Conservation (phyloP, 2,329 filamentous ascomycete genomes). For the Ceratocystis smalleyi region DNA sequence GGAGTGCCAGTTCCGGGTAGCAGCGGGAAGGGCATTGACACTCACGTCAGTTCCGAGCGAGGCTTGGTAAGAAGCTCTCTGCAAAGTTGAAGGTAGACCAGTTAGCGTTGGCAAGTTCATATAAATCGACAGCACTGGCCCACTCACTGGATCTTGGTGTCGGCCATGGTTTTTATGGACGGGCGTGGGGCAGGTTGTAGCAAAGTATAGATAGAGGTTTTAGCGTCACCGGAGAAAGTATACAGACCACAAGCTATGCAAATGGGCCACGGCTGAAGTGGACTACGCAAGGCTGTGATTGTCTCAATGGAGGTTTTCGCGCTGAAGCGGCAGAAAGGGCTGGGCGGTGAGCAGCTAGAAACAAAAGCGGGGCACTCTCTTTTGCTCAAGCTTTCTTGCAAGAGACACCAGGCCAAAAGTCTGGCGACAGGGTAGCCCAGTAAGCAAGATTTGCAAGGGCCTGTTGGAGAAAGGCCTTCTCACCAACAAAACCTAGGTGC, state of each 20-base stretch:
- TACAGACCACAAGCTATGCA: not conserved
- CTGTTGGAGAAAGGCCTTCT: constrained; percentile 1
- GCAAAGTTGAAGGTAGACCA: constrained; percentile 15
- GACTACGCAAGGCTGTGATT: constrained; percentile 15
- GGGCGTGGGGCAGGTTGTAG: constrained; percentile 14
- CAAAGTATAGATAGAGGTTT: not conserved
- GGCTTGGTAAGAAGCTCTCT: constrained; percentile 84
- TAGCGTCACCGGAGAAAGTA: not conserved
- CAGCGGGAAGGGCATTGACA: constrained; percentile 19
- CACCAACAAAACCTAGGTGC: not conserved
- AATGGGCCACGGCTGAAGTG: constrained; percentile 10
- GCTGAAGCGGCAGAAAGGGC: constrained; percentile 8
- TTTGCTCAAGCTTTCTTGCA: not conserved
- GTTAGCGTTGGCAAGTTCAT: not conserved
- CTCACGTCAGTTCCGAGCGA: constrained; percentile 80
- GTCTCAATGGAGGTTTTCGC: constrained; percentile 15
- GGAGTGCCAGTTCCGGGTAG: not conserved
- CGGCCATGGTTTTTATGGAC: constrained; percentile 35
- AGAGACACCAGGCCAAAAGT: not conserved
- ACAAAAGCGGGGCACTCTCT: not conserved
- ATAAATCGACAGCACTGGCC: not conserved
- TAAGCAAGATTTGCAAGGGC: constrained; percentile 4
- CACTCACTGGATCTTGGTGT: constrained; percentile 54
- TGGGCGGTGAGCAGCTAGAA: constrained; percentile 10
- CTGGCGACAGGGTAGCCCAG: not conserved